Base-by-base conservation (phyloP, 139 green algal species). In the Chlorella sorokiniana region DNA sequence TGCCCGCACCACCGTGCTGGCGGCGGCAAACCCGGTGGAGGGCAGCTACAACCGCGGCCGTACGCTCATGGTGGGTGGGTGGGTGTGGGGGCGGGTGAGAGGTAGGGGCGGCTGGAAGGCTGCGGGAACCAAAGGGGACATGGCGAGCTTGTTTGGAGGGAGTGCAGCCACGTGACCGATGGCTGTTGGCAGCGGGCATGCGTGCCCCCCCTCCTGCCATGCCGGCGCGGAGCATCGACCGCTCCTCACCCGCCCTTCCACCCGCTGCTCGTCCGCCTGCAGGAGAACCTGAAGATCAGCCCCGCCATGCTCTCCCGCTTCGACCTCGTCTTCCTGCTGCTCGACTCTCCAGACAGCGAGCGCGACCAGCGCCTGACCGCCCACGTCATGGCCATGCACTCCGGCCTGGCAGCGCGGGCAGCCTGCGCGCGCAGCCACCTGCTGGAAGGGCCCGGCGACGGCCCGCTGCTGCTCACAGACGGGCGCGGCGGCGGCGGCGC, bases 251-350 rank as follows among this genome's bases (percentile, higher is more conserved):
- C 16, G 56, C 18, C 56, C 56, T 29, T 31, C 56, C 23, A 29
- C 16, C 56, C n/a, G 56, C 63, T n/a, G n/a, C n/a, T 11, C 42
- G 31, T 29, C 1, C 11, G n/a, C 18, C 44, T 95, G 63, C 81
- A 86, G 52, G 92, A 98, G 84, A 98, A 98, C 87, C 73, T 98
- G 45, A 95, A 95, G 78, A 76, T 95, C 75, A 86, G 76, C 44
- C 76, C 88, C 29, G 87, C 92, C 23, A 91, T 98, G 81, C 88
- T 97, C 37, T 93, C 84, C 54, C 87, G 96, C 73, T 99, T 99
- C 83, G 97, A 99, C 88, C 89, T 99, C 20, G 90, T 96, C 65
- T 98, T 99, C 86, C 81, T 98, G 29, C 83, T 99, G 69, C 72
- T 95, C 78, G 96, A 99, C 88, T 84, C 86, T 1, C 93, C 94